phyloP scores from a whole-genome alignment of 345 rosid species.

The Eucalyptus cloeziana region DNA sequence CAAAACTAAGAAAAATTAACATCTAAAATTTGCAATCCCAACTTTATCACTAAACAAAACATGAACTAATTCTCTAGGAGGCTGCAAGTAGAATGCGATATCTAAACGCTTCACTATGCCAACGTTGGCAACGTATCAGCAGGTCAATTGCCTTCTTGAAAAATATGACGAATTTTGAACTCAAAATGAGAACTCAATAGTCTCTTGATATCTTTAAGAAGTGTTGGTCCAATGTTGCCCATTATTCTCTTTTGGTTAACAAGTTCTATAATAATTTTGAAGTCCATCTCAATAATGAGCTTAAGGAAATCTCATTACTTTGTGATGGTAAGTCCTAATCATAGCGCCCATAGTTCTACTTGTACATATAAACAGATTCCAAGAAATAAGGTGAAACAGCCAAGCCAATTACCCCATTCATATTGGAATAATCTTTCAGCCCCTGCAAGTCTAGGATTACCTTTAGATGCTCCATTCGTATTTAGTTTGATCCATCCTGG shows the following conservation, averaged over 20 bases:
- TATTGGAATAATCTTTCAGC: fast-evolving
- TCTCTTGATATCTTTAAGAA: background rate
- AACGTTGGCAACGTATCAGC: too few relatives aligned
- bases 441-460: fast-evolving
- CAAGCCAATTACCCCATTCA: background rate
- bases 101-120: background rate
- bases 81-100: fast-evolving
- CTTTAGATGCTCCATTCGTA: background rate
- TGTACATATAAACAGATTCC: background rate
- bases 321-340: background rate
- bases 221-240: background rate
- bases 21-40: too few relatives aligned
- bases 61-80: background rate
- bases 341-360: background rate
- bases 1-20: background rate
- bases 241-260: background rate
- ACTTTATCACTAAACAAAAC: background rate
- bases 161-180: background rate
- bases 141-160: fast-evolving
- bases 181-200: background rate
- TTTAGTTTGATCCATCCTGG: fast-evolving
- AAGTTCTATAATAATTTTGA: too few relatives aligned
- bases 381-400: too few relatives aligned
- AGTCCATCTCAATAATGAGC: background rate
- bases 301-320: background rate